Evolutionary conservation across 2,329 filamentous ascomycete species (phyloP).

Genomic region (Trichoderma sp.): DNA sequence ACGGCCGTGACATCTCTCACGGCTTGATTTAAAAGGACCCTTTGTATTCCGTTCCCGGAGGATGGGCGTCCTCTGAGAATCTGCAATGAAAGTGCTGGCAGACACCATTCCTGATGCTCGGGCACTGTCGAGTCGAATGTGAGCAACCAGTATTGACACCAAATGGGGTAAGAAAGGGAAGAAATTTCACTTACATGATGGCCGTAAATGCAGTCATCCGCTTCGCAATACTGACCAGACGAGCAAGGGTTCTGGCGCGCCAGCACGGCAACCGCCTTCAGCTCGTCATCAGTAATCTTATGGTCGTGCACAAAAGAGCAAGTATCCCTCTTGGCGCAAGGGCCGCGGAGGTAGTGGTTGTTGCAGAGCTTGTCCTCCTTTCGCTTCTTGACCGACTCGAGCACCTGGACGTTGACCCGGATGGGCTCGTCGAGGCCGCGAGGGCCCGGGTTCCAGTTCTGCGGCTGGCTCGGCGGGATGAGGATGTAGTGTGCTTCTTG

Average conservation of each 20-base stretch:
- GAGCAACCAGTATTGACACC: neutral
- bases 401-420: conserved; percentile 46
- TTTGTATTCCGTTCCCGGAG: conserved; percentile 58
- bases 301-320: conserved; percentile 62
- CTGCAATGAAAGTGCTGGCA: conserved; percentile 60
- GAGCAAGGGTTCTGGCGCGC: conserved; percentile 61
- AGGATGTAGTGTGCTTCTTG: conserved; percentile 42
- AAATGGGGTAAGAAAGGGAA: neutral
- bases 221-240: conserved; percentile 59
- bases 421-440: conserved; percentile 60
- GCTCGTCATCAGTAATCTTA: conserved; percentile 55
- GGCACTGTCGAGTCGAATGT: conserved; percentile 47
- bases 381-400: conserved; percentile 60
- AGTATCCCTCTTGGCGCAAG: conserved; percentile 56
- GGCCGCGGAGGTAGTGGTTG: conserved; percentile 61
- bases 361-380: conserved; percentile 63
- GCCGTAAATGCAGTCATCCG: conserved; percentile 63
- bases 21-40: conserved; percentile 36
- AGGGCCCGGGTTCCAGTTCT: conserved; percentile 55
- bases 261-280: conserved; percentile 58
- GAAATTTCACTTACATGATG: conserved; percentile 54
- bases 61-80: conserved; percentile 56
- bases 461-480: conserved; percentile 37
- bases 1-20: neutral
- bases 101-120: conserved; percentile 53